A percentile compares a stretch with the other conserved stretches of the same genome.
Conservation (phyloP, 2,329 filamentous ascomycete genomes). For the Orbilia quercus region DNA sequence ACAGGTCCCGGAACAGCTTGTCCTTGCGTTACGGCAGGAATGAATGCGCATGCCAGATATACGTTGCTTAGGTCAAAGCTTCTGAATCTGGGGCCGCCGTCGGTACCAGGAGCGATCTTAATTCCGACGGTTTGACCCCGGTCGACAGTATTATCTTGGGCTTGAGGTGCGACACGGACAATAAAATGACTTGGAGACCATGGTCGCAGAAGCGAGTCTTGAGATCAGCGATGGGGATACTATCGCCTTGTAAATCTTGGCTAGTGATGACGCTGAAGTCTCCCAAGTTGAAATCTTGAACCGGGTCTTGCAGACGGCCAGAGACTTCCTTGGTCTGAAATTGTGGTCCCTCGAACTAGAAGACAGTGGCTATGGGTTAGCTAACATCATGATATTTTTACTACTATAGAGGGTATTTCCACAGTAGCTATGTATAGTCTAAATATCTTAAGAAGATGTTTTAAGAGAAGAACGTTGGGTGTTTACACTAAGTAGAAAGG, state of each 20-base stretch:
- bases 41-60: constrained; percentile 18
- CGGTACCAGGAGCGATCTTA: constrained; percentile 8
- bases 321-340: constrained; percentile 23
- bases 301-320: constrained; percentile 10
- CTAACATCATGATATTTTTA: too few relatives aligned
- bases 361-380: too few relatives aligned
- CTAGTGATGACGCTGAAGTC: constrained; percentile 29
- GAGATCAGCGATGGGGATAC: neutral
- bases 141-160: constrained; percentile 8
- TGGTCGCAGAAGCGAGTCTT: constrained; percentile 17
- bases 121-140: constrained; percentile 13
- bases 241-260: neutral
- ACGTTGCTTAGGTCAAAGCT: constrained; percentile 21
- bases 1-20: neutral
- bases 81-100: constrained; percentile 15
- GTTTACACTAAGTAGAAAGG: neutral
- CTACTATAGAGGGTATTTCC: too few relatives aligned
- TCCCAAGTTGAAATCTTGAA: constrained; percentile 19
- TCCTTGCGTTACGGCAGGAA: constrained; percentile 30
- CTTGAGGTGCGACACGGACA: constrained; percentile 4
- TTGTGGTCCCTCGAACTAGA: constrained; percentile 28
- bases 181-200: constrained; percentile 32
- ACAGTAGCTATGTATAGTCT: neutral
- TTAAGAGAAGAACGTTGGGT: neutral
- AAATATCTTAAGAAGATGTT: neutral